Percentiles rank a stretch among this genome's conserved stretches.
Evolutionary conservation across 495 filamentous ascomycete genomes (phyloP).

Genomic region (Trichoderma gamsii): DNA sequence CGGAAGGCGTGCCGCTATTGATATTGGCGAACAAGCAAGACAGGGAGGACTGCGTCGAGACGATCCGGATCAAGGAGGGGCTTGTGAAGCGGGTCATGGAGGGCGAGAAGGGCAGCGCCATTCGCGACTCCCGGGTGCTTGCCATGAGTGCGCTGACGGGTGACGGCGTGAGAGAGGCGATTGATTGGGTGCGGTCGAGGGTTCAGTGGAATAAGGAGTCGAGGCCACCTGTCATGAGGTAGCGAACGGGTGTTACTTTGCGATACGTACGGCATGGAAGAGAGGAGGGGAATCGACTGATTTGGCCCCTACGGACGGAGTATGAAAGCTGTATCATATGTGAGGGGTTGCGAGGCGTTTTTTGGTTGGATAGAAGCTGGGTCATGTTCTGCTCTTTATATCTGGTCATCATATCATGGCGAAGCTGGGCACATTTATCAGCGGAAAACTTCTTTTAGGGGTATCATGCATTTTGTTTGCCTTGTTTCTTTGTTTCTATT

Average conservation of each 20-base stretch:
- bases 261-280: background rate
- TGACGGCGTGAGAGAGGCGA: constrained; percentile 84
- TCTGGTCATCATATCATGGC: background rate
- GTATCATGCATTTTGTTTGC: constrained; percentile 26
- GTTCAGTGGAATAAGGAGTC: constrained; percentile 96
- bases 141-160: constrained; percentile 88
- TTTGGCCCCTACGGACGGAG: too few relatives aligned
- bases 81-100: constrained; percentile 91
- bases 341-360: background rate
- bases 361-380: constrained; percentile 11
- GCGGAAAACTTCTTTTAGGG: background rate
- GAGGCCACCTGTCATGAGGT: constrained; percentile 88
- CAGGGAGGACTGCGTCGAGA: constrained; percentile 93
- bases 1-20: constrained; percentile 83
- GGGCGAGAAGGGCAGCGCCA: constrained; percentile 76
- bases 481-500: background rate
- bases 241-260: background rate
- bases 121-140: constrained; percentile 84
- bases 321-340: background rate
- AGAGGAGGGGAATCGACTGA: too few relatives aligned
- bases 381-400: background rate
- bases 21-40: constrained; percentile 98
- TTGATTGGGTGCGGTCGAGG: constrained; percentile 87
- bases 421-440: background rate
- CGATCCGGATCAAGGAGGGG: constrained; percentile 93